phyloP scores from a whole-genome alignment of 179 eudicot genomes.

The Silene coronaria region DNA sequence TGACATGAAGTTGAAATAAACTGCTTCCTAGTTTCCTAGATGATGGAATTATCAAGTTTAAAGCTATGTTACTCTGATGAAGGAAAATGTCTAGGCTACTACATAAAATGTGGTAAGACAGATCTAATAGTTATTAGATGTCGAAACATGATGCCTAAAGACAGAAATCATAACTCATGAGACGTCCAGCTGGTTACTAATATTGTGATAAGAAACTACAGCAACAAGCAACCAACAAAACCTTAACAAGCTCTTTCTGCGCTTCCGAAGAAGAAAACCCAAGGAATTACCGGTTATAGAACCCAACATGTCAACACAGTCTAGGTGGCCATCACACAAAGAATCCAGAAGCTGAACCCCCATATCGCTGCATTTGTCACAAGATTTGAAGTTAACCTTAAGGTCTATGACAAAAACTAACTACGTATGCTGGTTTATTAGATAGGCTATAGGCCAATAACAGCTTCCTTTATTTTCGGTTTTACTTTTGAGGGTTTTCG shows the following conservation, averaged over 20 bases:
- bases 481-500: not conserved
- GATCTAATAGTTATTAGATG: not conserved
- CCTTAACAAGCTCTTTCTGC: not conserved
- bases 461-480: not conserved
- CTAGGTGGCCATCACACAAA: constrained; percentile 59
- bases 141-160: constrained; percentile 4
- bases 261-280: not conserved
- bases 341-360: constrained; percentile 57
- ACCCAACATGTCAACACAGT: constrained; percentile 60
- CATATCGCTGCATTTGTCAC: constrained; percentile 19
- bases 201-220: not conserved
- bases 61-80: not conserved
- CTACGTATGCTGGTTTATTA: not conserved
- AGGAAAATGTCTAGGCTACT: not conserved
- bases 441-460: not conserved
- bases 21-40: not conserved
- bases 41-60: not conserved
- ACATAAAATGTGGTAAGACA: not conserved
- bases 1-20: not conserved
- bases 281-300: constrained; percentile 62
- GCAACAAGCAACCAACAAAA: not conserved
- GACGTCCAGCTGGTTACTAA: not conserved
- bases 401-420: not conserved
- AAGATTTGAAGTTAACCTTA: not conserved
- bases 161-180: not conserved